Evolutionary conservation across 352 stramenopile species (phyloP).

Genomic region (Blastocystis sp.): DNA sequence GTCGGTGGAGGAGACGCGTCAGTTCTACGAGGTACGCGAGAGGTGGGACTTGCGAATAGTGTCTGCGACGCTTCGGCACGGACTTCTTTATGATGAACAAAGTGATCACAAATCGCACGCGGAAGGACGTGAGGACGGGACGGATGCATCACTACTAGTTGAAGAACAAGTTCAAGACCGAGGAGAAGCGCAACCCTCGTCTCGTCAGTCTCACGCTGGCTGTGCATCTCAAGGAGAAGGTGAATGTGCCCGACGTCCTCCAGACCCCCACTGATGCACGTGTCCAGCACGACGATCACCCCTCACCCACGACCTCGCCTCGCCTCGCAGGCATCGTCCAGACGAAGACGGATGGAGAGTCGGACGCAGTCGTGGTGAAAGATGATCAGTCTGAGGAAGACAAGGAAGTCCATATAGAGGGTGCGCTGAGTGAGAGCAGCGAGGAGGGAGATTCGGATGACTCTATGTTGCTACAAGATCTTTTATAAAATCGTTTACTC

Average conservation of each 20-base stretch:
- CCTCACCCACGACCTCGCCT: neutral
- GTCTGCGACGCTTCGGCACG: slow-evolving; percentile 50
- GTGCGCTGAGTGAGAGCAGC: slow-evolving; percentile 34
- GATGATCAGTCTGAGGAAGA: neutral
- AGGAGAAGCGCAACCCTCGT: slow-evolving; percentile 43
- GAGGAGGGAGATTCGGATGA: slow-evolving; percentile 12
- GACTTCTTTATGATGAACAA: slow-evolving; percentile 63
- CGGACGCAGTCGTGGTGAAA: neutral
- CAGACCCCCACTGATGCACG: neutral
- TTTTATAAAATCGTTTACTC: neutral
- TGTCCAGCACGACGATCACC: neutral
- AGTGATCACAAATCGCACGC: slow-evolving; percentile 46
- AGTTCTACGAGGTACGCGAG: slow-evolving; percentile 38
- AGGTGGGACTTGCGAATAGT: neutral
- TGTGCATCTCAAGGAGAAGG: slow-evolving; percentile 48
- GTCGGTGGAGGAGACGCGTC: slow-evolving; percentile 37
- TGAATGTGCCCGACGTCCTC: neutral
- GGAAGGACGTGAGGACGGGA: neutral
- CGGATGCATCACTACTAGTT: neutral
- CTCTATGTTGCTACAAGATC: neutral
- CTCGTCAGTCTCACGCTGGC: slow-evolving; percentile 31
- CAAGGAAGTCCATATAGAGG: neutral
- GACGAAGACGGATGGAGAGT: neutral
- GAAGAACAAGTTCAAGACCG: slow-evolving; percentile 63
- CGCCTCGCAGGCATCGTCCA: neutral